phyloP scores from a whole-genome alignment of 805 yeast genomes.

The Hanseniaspora nectarophila region DNA sequence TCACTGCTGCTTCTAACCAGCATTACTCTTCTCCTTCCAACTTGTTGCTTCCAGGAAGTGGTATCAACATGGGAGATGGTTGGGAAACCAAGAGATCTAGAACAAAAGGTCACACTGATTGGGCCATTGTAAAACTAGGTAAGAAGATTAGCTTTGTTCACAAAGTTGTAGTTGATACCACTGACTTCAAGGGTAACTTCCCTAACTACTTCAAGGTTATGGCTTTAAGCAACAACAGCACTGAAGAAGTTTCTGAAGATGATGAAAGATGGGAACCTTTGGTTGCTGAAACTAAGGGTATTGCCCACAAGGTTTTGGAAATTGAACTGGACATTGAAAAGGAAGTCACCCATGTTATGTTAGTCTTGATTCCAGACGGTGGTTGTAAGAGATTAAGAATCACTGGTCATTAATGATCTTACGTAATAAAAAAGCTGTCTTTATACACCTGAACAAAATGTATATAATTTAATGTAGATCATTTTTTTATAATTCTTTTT shows the following conservation, averaged over 20 bases:
- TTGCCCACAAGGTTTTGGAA: constrained; percentile 64
- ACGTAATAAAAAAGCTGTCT: too few relatives aligned
- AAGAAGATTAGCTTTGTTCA: constrained; percentile 41
- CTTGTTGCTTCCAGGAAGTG: constrained; percentile 83
- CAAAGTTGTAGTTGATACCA: constrained; percentile 70
- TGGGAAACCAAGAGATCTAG: constrained; percentile 96
- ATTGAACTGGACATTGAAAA: constrained; percentile 18
- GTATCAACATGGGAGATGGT: constrained; percentile 93
- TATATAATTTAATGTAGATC: not conserved
- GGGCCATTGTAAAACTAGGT: constrained; percentile 80
- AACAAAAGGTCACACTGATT: constrained; percentile 71
- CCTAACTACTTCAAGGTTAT: constrained; percentile 71
- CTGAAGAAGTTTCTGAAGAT: constrained; percentile 33
- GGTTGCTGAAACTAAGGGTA: constrained; percentile 59
- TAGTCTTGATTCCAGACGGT: constrained; percentile 89
- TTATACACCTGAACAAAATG: too few relatives aligned
- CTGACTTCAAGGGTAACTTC: constrained; percentile 87
- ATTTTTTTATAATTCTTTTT: too few relatives aligned
- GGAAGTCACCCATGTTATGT: constrained; percentile 53
- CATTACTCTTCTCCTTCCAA: constrained; percentile 91
- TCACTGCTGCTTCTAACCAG: constrained; percentile 72
- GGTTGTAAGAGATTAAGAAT: constrained; percentile 88
- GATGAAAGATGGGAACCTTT: constrained; percentile 48
- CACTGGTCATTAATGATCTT: constrained; percentile 46
- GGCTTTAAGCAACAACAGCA: constrained; percentile 37